Evolutionary conservation across 106 monocot species (phyloP), one percentile per base, ranked within the genome.

Genomic region (Acanthochlamys bracteata): DNA sequence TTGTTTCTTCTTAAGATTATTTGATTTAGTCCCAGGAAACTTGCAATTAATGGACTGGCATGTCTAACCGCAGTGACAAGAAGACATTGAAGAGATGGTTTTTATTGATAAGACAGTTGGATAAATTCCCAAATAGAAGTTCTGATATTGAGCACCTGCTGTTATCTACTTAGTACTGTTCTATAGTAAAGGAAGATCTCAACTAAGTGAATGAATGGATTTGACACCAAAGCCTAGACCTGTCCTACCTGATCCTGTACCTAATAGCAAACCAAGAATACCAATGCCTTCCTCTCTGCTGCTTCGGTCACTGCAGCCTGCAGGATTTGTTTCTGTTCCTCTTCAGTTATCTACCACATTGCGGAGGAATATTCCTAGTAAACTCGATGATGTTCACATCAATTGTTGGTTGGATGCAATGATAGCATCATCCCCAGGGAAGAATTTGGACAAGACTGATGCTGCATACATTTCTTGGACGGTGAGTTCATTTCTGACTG

Each of bases 61-160:
- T 55, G 45, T 74, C 68, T 64, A 78, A 84, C 64, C 78, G 79
- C 76, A 92, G 61, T 66, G 83, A 98, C 78, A 88, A 92, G 77
- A 91, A 91, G 61, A 92, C 79, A 51, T 67, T 88, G 47, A 92
- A 85, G 61, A 85, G 81, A 85, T 98, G 91, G 91, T 92, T 98
- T 69, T 92, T 92, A 80, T 98, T 67, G 91, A 98, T 57, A 98
- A 98, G 41, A 82, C 80, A 55, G 87, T 88, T 71, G 90, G 91
- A 61, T 91, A 68, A 73, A 61, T 33, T 33, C 33, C n/a, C 4
- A 33, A 33, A 33, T 33, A 33, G 33, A 33, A 33, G 33, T 33
- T 33, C 6, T 33, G 33, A 3, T 33, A 33, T 33, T 33, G 6
- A 6, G 33, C 33, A 33, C 33, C 33, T 33, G 33, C 4, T 33